Conservation (phyloP, 2,329 filamentous ascomycete genomes). For the Venturia nashicola region DNA sequence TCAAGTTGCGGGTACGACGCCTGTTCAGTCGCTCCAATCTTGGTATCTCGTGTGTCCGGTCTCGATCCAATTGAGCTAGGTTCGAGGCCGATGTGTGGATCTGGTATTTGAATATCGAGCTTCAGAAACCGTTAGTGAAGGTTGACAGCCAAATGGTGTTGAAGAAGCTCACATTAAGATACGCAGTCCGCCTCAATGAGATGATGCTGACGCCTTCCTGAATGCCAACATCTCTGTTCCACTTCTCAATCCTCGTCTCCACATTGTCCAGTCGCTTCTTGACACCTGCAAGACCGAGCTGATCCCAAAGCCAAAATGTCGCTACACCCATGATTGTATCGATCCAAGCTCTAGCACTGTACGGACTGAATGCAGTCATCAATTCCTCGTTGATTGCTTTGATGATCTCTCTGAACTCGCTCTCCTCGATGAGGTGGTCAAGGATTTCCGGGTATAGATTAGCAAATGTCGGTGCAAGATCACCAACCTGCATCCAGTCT, state of each 20-base stretch:
- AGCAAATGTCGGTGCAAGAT: conserved; percentile 84
- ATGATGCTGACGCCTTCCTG: conserved; percentile 61
- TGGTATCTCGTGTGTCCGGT: not conserved
- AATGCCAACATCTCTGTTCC: conserved; percentile 59
- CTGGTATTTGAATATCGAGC: conserved; percentile 72
- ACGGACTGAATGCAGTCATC: conserved; percentile 68
- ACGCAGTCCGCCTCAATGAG: conserved; percentile 68
- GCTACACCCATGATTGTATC: conserved; percentile 68
- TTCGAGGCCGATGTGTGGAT: conserved; percentile 51
- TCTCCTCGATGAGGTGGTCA: conserved; percentile 72
- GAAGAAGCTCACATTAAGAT: conserved; percentile 56
- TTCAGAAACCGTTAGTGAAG: conserved; percentile 19
- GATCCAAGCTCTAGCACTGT: conserved; percentile 60
- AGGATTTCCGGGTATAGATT: conserved; percentile 95
- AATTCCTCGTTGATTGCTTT: conserved; percentile 71
- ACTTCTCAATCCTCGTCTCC: conserved; percentile 73
- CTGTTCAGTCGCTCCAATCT: not conserved
- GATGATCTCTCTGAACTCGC: conserved; percentile 73
- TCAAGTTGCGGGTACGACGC: not conserved
- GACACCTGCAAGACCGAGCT: conserved; percentile 62
- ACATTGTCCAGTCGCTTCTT: conserved; percentile 60
- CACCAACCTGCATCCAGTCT: conserved; percentile 83
- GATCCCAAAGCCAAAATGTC: conserved; percentile 93
- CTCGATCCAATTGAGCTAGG: not conserved
- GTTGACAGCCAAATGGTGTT: conserved; percentile 1